Evolutionary conservation across 2,329 filamentous ascomycete genomes (phyloP).

Genomic region (Aspergillus fischeri): DNA sequence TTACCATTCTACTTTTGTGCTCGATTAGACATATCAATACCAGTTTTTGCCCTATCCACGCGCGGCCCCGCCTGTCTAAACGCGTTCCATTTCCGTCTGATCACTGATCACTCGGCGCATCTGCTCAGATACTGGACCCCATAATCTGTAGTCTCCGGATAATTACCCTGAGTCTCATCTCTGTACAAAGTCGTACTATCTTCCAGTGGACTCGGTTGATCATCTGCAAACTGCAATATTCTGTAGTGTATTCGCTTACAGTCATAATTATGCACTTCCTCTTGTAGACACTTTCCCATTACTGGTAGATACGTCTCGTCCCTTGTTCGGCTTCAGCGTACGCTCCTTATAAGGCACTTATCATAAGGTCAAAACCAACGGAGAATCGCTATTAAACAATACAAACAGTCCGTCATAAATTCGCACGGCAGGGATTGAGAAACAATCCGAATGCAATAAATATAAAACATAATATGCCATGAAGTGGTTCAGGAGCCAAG

Average conservation of each 20-base stretch:
- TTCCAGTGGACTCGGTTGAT: not conserved
- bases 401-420: not conserved
- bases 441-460: not conserved
- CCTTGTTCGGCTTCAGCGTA: not conserved
- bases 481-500: not conserved
- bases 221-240: not conserved
- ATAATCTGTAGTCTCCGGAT: not conserved
- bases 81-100: not conserved
- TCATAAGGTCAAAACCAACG: not conserved
- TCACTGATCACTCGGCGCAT: not conserved
- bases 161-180: not conserved
- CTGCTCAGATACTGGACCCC: not conserved
- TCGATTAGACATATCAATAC: constrained; percentile 36
- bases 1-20: constrained; percentile 32
- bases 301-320: not conserved
- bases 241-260: not conserved
- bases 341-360: not conserved
- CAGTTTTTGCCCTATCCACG: constrained; percentile 15
- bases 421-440: not conserved
- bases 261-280: not conserved
- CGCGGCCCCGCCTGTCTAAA: not conserved
- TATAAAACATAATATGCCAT: not conserved
- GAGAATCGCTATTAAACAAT: not conserved
- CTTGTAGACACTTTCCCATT: not conserved
- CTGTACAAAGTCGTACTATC: not conserved